A percentile compares a stretch with the other conserved stretches of the same genome.
These are phyloP conservation scores for Ulota crispa DNA, from an alignment of 225 moss, liverwort and hornwort genomes.

Conservation along the genomic window DNA sequence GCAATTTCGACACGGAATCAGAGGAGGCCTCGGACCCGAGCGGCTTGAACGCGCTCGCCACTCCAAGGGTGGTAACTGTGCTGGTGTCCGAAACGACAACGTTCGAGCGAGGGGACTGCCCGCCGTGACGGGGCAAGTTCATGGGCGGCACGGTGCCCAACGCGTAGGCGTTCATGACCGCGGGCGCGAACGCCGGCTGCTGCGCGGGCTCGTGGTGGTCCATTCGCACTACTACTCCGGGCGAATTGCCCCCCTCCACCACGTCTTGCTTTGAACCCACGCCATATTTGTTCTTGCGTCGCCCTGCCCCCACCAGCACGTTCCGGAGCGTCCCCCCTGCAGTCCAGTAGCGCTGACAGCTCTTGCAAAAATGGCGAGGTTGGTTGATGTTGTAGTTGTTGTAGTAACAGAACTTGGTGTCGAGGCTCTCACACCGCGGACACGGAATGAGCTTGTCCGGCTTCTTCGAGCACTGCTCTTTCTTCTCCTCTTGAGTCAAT, in stretches of 20 bases:
- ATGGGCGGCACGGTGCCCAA: constrained; percentile 28
- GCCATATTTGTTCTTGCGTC: constrained; percentile 56
- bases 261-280: constrained; percentile 21
- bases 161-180: constrained; percentile 16
- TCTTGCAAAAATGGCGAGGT: constrained; percentile 53
- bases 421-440: constrained; percentile 49
- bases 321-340: constrained; percentile 47
- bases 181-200: constrained; percentile 12
- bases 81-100: constrained; percentile 12
- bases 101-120: neutral
- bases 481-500: constrained; percentile 35
- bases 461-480: constrained; percentile 40
- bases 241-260: neutral
- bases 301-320: constrained; percentile 43
- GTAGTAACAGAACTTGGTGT: constrained; percentile 51
- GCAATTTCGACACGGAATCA: constrained; percentile 40
- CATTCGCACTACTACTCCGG: constrained; percentile 20
- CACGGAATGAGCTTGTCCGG: constrained; percentile 53
- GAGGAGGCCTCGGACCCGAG: constrained; percentile 33
- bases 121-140: constrained; percentile 27
- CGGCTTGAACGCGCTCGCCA: constrained; percentile 43
- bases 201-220: constrained; percentile 47
- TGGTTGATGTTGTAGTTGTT: constrained; percentile 51
- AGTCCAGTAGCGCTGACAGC: constrained; percentile 56
- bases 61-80: neutral